phyloP scores from a whole-genome alignment of 495 filamentous ascomycete species.

The Rhizodiscina lignyota region DNA sequence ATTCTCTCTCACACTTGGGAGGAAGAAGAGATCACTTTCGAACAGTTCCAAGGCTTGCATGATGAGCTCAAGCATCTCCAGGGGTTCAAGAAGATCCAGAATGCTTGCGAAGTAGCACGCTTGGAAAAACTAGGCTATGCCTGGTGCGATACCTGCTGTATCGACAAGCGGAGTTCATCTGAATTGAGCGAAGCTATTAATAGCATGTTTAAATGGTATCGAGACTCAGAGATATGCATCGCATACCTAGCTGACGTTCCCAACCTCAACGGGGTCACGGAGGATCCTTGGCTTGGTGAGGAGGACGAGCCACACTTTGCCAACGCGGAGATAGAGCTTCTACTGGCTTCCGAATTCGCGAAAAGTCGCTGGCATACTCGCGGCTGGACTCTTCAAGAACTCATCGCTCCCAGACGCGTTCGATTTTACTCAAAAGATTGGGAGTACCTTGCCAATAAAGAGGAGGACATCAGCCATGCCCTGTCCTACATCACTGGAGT shows the following conservation, averaged over 20 bases:
- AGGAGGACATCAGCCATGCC: too few relatives aligned
- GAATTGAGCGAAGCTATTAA: background rate
- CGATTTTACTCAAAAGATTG: constrained; percentile 2
- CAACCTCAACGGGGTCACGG: background rate
- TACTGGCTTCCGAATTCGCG: background rate
- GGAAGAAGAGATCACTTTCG: constrained; percentile 6
- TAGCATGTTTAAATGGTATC: constrained; percentile 2
- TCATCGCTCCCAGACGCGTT: background rate
- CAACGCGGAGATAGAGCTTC: too few relatives aligned
- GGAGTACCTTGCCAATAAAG: constrained; percentile 1
- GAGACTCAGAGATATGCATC: background rate
- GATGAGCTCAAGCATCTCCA: background rate
- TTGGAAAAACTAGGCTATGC: background rate
- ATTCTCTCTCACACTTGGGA: constrained; percentile 10
- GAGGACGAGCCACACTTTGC: background rate
- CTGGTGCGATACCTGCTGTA: constrained; percentile 1
- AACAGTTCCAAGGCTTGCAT: constrained; percentile 3
- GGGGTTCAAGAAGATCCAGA: constrained; percentile 1
- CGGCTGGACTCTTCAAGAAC: constrained; percentile 3
- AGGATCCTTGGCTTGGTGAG: too few relatives aligned
- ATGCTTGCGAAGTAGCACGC: background rate
- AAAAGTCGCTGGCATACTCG: constrained; percentile 1
- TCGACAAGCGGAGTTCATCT: constrained; percentile 1
- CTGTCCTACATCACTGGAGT: too few relatives aligned
- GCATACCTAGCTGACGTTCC: constrained; percentile 1